Evolutionary conservation across 257 asterid genomes (phyloP).

Genomic region (Solanum bulbocastanum): DNA sequence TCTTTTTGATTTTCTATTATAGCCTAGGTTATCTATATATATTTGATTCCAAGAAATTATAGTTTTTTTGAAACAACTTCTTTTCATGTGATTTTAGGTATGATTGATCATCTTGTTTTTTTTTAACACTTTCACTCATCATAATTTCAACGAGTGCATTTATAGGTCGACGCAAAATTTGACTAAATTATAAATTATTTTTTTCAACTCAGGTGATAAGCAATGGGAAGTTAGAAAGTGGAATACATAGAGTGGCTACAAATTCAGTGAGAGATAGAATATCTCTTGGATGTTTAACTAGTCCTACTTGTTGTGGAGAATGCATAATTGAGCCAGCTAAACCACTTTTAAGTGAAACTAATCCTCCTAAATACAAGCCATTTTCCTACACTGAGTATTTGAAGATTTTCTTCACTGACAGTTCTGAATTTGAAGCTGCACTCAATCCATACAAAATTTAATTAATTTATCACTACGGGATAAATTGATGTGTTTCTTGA

Average conservation of each 20-base stretch:
- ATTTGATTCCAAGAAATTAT: background rate
- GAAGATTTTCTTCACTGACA: background rate
- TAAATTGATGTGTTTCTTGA: background rate
- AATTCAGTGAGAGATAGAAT: background rate
- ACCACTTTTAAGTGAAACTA: background rate
- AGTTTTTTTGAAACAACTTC: background rate
- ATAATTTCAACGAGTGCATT: background rate
- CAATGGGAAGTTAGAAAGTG: background rate
- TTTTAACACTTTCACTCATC: background rate
- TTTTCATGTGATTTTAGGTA: background rate
- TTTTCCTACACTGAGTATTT: background rate
- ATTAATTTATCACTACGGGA: background rate
- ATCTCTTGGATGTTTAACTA: background rate
- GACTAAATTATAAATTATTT: background rate
- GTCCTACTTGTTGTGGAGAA: background rate
- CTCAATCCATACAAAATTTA: background rate
- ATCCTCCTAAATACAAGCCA: background rate
- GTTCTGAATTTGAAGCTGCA: background rate
- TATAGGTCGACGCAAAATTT: background rate
- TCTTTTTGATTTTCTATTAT: no score
- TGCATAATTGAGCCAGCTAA: background rate
- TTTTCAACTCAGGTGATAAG: background rate
- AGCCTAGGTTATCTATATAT: no score
- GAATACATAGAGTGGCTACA: conserved; percentile 1
- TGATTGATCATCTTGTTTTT: background rate